phyloP scores from a whole-genome alignment of 2,329 filamentous ascomycete species.

The Beauveria sp. region DNA sequence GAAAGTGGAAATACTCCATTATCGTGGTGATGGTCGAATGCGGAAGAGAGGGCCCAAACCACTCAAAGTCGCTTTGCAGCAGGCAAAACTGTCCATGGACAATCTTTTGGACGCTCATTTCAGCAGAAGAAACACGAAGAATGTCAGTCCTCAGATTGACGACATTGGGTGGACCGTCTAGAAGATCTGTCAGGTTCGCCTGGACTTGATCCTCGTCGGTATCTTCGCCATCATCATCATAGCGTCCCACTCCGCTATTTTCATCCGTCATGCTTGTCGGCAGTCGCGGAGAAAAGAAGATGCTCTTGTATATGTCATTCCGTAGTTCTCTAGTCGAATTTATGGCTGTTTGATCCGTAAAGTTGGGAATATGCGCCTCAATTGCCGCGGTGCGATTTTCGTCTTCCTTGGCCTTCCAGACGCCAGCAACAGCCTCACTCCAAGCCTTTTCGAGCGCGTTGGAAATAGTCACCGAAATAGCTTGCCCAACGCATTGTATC shows the following conservation, averaged over 20 bases:
- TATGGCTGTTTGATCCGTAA: background rate
- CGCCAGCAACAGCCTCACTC: background rate
- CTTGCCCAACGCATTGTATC: constrained; percentile 31
- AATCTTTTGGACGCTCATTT: constrained; percentile 6
- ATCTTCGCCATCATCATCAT: constrained; percentile 29
- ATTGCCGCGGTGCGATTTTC: background rate
- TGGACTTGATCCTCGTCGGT: constrained; percentile 22
- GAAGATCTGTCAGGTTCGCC: constrained; percentile 14
- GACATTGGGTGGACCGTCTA: background rate
- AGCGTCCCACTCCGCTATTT: constrained; percentile 18
- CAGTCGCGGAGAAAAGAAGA: constrained; percentile 27
- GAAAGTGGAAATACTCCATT: constrained; percentile 47
- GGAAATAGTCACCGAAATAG: constrained; percentile 4
- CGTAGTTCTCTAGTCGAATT: background rate
- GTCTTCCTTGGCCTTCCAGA: constrained; percentile 1
- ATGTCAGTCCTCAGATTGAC: constrained; percentile 3
- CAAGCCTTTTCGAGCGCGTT: background rate
- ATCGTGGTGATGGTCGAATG: constrained; percentile 48
- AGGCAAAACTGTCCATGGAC: constrained; percentile 19
- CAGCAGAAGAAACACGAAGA: constrained; percentile 8
- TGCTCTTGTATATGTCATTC: background rate
- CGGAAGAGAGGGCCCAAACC: constrained; percentile 49
- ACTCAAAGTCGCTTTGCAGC: constrained; percentile 50
- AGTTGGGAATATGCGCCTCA: background rate
- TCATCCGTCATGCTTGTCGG: constrained; percentile 32